These are phyloP conservation scores for Asterophora lycoperdoides DNA, from an alignment of 768 basidiomycete genomes.

Conservation along the genomic window DNA sequence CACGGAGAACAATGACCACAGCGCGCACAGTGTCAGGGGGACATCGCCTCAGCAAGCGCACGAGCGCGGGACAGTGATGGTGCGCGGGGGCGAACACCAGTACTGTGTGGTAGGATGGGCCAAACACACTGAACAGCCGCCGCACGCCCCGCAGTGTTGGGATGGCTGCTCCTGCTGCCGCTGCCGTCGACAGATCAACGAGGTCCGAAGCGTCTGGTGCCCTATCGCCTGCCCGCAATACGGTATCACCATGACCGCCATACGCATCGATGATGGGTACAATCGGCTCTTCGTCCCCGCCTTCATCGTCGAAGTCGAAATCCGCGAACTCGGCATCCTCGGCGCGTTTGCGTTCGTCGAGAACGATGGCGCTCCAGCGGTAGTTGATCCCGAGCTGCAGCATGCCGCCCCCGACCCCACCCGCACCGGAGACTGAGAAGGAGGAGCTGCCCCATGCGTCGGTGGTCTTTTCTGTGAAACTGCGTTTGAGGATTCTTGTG, in stretches of 20 bases:
- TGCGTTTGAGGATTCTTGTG: constrained; percentile 24
- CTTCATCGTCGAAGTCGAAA: constrained; percentile 7
- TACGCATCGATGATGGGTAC: constrained; percentile 19
- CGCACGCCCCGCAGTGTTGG: constrained; percentile 4
- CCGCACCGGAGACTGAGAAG: too few relatives aligned
- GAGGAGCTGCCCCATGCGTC: constrained; percentile 18
- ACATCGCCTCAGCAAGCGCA: constrained; percentile 11
- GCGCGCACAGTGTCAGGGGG: constrained; percentile 23
- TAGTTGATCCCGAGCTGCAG: constrained; percentile 51
- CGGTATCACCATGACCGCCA: constrained; percentile 20
- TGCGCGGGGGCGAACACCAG: constrained; percentile 32
- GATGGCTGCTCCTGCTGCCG: constrained; percentile 6
- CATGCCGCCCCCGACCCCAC: constrained; percentile 22
- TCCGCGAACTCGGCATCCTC: constrained; percentile 13
- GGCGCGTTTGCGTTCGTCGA: constrained; percentile 33
- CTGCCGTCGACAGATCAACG: constrained; percentile 12
- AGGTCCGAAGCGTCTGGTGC: constrained; percentile 40
- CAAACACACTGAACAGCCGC: constrained; percentile 34
- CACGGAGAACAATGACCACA: constrained; percentile 25
- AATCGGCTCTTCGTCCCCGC: constrained; percentile 12
- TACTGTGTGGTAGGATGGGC: constrained; percentile 34
- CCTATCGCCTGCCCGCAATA: constrained; percentile 38
- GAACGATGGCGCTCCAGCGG: constrained; percentile 43
- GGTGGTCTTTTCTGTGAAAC: constrained; percentile 14
- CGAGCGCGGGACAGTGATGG: constrained; percentile 16